Conservation (phyloP, 805 yeast genomes). For the Metschnikowia sp. region DNA sequence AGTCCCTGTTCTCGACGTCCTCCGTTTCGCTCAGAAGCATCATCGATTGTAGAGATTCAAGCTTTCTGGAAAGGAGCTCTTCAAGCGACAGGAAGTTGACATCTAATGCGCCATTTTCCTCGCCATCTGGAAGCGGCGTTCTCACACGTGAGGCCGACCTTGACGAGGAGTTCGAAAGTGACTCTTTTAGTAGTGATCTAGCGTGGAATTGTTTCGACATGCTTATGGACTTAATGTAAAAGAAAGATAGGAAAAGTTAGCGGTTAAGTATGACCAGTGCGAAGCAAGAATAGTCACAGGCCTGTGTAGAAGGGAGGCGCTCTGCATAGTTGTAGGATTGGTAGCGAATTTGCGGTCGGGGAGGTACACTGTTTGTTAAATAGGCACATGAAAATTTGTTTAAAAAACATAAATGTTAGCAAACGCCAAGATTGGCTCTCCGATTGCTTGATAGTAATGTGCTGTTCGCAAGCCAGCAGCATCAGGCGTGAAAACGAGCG, state of each 20-base stretch:
- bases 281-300: conserved; percentile 9
- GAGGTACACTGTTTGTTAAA: too few relatives aligned
- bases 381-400: too few relatives aligned
- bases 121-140: conserved; percentile 32
- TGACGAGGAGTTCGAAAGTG: conserved; percentile 28
- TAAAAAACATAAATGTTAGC: too few relatives aligned
- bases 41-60: conserved; percentile 29
- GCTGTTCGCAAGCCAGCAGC: too few relatives aligned
- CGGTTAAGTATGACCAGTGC: background rate
- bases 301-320: background rate
- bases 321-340: too few relatives aligned
- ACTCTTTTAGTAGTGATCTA: conserved; percentile 14
- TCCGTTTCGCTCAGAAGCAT: conserved; percentile 15
- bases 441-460: too few relatives aligned
- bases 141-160: conserved; percentile 31
- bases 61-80: conserved; percentile 30
- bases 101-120: conserved; percentile 35
- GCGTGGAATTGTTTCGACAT: conserved; percentile 13
- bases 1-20: conserved; percentile 18
- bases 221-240: background rate
- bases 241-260: background rate
- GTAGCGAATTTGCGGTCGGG: too few relatives aligned
- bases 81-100: conserved; percentile 33
- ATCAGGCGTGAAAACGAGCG: too few relatives aligned
- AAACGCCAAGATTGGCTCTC: too few relatives aligned